Conservation (phyloP, 768 basidiomycete species). For the Cystobasidium ongulense region DNA sequence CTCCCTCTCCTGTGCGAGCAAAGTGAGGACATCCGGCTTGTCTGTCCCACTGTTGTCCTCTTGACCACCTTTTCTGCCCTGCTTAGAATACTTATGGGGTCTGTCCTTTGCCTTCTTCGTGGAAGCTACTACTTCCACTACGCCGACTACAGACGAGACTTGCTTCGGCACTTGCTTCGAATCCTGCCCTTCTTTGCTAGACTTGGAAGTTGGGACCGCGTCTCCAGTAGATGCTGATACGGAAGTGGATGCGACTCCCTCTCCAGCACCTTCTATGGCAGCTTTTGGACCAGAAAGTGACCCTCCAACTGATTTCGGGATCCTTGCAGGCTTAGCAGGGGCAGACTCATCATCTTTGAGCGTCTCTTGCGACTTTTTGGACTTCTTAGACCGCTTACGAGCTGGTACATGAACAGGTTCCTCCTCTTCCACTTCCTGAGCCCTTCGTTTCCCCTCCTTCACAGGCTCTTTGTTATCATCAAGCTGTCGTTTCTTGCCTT, state of each 20-base stretch:
- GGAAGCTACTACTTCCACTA: neutral
- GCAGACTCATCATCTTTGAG: neutral
- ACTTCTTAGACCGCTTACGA: neutral
- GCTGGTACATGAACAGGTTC: neutral
- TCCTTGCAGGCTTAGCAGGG: neutral
- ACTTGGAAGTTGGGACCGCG: neutral
- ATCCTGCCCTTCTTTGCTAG: neutral
- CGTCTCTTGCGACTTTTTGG: neutral
- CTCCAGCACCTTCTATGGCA: neutral
- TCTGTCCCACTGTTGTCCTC: neutral
- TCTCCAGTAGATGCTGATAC: neutral
- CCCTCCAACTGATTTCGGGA: neutral
- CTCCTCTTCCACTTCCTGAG: neutral
- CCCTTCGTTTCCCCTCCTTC: neutral
- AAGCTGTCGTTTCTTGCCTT: constrained; percentile 13
- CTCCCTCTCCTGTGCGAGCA: neutral
- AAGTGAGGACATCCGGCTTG: constrained; percentile 9
- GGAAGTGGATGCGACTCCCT: neutral
- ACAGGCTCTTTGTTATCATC: neutral
- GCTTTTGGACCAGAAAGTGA: neutral
- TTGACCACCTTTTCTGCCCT: neutral
- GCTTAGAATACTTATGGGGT: neutral
- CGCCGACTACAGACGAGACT: neutral
- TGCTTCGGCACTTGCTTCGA: neutral
- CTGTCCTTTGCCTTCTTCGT: constrained; percentile 4